Conservation (phyloP, 108 stramenopile species). For the Nitzschia palea region DNA sequence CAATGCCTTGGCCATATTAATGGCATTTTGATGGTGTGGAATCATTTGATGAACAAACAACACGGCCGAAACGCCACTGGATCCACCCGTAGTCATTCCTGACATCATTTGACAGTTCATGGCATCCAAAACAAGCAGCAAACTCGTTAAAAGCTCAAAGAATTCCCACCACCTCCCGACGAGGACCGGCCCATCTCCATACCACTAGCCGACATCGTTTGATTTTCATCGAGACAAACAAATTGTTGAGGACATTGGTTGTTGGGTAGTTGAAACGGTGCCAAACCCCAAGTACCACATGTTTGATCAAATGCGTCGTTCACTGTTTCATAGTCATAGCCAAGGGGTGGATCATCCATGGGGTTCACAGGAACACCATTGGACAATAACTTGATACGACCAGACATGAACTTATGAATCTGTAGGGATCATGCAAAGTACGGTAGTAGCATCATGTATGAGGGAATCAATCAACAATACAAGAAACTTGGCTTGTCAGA, state of each 20-base stretch:
- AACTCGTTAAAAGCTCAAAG: too few relatives aligned
- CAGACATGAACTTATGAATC: conserved; percentile 73
- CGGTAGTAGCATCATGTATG: too few relatives aligned
- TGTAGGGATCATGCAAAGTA: too few relatives aligned
- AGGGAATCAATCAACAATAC: too few relatives aligned
- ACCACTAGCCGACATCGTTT: conserved; percentile 2
- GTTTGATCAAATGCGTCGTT: conserved; percentile 1
- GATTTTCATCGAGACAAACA: conserved; percentile 37
- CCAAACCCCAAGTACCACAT: conserved; percentile 25
- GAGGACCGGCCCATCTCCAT: too few relatives aligned
- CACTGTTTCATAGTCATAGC: conserved; percentile 13
- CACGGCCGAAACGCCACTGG: background rate
- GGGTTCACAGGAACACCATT: conserved; percentile 11
- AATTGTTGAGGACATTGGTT: conserved; percentile 51
- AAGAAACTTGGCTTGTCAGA: too few relatives aligned
- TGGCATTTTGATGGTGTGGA: conserved; percentile 91
- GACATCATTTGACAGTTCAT: conserved; percentile 77
- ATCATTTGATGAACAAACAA: conserved; percentile 91
- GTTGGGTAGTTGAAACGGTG: conserved; percentile 51
- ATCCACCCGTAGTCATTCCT: conserved; percentile 57
- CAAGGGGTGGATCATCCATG: conserved; percentile 2
- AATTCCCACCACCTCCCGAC: too few relatives aligned
- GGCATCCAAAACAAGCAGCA: conserved; percentile 55
- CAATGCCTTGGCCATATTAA: conserved; percentile 90
- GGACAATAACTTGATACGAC: conserved; percentile 63